Conservation (phyloP, 2,329 filamentous ascomycete species). For the Fusarium guadeloupense region DNA sequence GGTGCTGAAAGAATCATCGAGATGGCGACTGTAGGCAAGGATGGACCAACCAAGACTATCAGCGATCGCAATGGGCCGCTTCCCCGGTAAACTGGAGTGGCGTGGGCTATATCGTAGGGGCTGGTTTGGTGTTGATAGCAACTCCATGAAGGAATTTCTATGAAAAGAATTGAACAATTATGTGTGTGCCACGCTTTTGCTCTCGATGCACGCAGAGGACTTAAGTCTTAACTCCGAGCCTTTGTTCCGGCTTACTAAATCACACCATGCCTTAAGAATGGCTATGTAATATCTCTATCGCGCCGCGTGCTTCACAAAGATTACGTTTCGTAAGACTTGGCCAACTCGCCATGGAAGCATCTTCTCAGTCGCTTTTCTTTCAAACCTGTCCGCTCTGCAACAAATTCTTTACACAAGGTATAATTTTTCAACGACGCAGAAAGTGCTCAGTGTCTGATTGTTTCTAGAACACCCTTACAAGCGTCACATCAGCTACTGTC, state of each 20-base stretch:
- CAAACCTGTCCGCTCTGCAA: conserved; percentile 32
- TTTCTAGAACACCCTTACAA: conserved; percentile 35
- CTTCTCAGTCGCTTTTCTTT: background rate
- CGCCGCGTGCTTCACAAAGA: too few species aligned
- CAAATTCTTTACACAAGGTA: conserved; percentile 37
- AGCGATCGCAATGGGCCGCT: conserved; percentile 39
- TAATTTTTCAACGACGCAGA: rapidly evolving
- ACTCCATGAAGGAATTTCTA: too few species aligned
- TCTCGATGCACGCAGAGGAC: too few species aligned
- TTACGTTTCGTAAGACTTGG: too few species aligned
- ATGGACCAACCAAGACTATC: conserved; percentile 45
- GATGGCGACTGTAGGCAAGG: conserved; percentile 43
- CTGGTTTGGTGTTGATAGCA: too few species aligned
- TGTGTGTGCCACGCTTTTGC: too few species aligned
- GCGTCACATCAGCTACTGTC: conserved; percentile 42
- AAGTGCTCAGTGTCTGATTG: background rate
- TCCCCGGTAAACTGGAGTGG: conserved; percentile 21
- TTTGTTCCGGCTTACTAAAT: conserved; percentile 6
- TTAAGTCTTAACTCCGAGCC: conserved; percentile 26
- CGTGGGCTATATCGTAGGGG: too few species aligned
- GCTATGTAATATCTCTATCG: too few species aligned
- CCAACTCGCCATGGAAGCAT: conserved; percentile 3
- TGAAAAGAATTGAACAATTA: too few species aligned
- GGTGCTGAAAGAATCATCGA: conserved; percentile 45
- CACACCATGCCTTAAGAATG: background rate